Base-by-base conservation (phyloP, 768 basidiomycete species). In the Phanerodontia chrysosporium region DNA sequence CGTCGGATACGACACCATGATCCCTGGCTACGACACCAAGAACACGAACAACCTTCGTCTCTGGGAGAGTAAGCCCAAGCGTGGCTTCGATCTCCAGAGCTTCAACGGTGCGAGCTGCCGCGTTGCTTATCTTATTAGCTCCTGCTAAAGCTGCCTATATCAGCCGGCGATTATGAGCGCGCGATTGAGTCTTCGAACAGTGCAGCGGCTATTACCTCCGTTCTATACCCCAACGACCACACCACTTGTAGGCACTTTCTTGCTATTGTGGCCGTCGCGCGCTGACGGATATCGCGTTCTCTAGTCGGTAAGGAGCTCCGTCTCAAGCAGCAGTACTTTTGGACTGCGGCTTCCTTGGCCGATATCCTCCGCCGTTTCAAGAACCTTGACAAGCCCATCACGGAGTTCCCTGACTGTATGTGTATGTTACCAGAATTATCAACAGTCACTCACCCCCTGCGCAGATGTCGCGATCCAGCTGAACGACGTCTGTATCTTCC, bases 321-420 rank as follows among this genome's bases (percentile, higher is more conserved):
- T 57, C 80, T 98, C 64, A 95, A 96, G 77, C 96, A 98, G 66
- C 96, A 99, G 76, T 95, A 95, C 75, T 92, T 97, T 76, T 90
- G 93, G 93, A 93, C 92, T 44, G 86, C 90, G 49, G 90, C 95
- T 28, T 89, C 87, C 70, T 79, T 95, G 49, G 82, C 84, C 49
- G 96, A 98, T 69, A 97, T 98, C 69, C 68, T 96, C 49, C 84
- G 96, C 56, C 86, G 96, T 51, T 98, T 95, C 83, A 95, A 89
- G 80, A 90, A 96, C 74, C 77, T 90, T 21, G 87, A 83, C 51
- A 89, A 91, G 71, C 85, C 87, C 1, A 86, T 95, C 64, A 75
- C 77, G 10, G 85, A 90, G 64, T 85, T 99, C 69, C 82, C 94
- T 1, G 92, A 97, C 58, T 90, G 87, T 91, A 65, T 57, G 84